Percentiles rank a stretch among this genome's conserved stretches.
Evolutionary conservation across 2,329 filamentous ascomycete species (phyloP).

Genomic region (Colletotrichum tropicale): DNA sequence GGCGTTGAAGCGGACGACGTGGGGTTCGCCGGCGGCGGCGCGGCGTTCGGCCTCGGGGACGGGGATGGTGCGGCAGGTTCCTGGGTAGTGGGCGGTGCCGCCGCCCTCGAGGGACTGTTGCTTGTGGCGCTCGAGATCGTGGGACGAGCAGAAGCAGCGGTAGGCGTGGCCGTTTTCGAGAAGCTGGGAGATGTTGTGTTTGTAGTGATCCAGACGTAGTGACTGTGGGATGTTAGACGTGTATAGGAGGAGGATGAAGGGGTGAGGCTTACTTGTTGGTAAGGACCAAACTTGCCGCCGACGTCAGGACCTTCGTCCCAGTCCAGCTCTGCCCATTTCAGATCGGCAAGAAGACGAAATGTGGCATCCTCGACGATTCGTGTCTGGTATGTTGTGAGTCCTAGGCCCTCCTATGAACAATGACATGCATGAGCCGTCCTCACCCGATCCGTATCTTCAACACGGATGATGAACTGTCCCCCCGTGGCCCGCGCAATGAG

Average conservation of each 20-base stretch:
- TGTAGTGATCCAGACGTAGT: slow-evolving; percentile 76
- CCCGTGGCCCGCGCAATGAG: slow-evolving; percentile 86
- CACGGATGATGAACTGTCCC: slow-evolving; percentile 86
- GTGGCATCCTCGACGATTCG: slow-evolving; percentile 84
- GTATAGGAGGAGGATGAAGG: background rate
- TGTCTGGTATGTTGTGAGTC: slow-evolving; percentile 58
- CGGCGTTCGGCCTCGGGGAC: slow-evolving; percentile 72
- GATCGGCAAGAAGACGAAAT: slow-evolving; percentile 74
- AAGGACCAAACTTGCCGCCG: slow-evolving; percentile 83
- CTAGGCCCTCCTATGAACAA: background rate
- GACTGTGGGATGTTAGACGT: slow-evolving; percentile 57
- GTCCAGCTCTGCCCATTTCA: slow-evolving; percentile 85
- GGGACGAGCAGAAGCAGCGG: slow-evolving; percentile 86
- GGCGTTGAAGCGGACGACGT: slow-evolving; percentile 80
- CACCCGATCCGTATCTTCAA: slow-evolving; percentile 96
- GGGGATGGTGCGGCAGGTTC: slow-evolving; percentile 74
- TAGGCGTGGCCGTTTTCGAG: slow-evolving; percentile 79
- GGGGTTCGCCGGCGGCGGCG: slow-evolving; percentile 69
- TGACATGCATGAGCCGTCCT: slow-evolving; percentile 22
- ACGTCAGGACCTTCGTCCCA: slow-evolving; percentile 96
- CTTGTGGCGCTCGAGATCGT: slow-evolving; percentile 72
- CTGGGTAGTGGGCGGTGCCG: slow-evolving; percentile 51
- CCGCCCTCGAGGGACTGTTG: slow-evolving; percentile 61
- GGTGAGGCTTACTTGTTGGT: slow-evolving; percentile 70
- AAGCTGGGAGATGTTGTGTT: slow-evolving; percentile 70